Evolutionary conservation across 306 rosid species (phyloP).

Genomic region (Vachellia collinsii): DNA sequence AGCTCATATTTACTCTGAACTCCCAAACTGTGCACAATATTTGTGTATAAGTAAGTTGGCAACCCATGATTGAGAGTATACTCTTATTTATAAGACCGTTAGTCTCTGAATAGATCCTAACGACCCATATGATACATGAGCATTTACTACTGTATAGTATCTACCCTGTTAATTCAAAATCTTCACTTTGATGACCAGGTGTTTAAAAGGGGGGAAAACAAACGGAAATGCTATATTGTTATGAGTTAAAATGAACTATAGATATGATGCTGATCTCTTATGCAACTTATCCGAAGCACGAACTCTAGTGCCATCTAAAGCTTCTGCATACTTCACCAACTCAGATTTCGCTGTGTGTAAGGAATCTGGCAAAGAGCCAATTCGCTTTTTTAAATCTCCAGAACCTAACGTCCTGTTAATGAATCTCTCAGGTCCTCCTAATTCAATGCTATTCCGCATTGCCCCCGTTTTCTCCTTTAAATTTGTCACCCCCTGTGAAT

Average conservation of each 20-base stretch:
- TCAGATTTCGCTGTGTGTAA: constrained; percentile 44
- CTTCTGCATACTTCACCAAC: constrained; percentile 82
- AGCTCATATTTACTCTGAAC: not conserved
- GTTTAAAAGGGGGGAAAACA: not conserved
- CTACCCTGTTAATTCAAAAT: constrained; percentile 35
- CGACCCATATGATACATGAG: constrained; percentile 30
- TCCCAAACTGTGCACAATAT: not conserved
- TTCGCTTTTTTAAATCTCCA: constrained; percentile 37
- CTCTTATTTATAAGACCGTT: constrained; percentile 27
- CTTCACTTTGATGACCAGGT: constrained; percentile 26
- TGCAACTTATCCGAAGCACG: constrained; percentile 14
- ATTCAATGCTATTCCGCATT: constrained; percentile 33
- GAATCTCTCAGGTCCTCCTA: constrained; percentile 50
- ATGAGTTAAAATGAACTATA: constrained; percentile 47
- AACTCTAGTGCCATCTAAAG: constrained; percentile 53
- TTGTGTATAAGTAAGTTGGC: not conserved
- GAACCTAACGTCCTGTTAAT: constrained; percentile 33
- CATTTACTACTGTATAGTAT: constrained; percentile 18
- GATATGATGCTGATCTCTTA: constrained; percentile 51
- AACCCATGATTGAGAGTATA: constrained; percentile 10
- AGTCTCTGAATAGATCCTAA: constrained; percentile 37
- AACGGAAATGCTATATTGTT: not conserved
- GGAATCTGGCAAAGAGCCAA: constrained; percentile 45
- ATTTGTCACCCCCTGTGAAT: constrained; percentile 39
- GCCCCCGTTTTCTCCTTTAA: constrained; percentile 44